Percentiles rank a stretch among this genome's conserved stretches.
Evolutionary conservation across 2,329 filamentous ascomycete species (phyloP).

Genomic region (Lasiodiplodia sp.): DNA sequence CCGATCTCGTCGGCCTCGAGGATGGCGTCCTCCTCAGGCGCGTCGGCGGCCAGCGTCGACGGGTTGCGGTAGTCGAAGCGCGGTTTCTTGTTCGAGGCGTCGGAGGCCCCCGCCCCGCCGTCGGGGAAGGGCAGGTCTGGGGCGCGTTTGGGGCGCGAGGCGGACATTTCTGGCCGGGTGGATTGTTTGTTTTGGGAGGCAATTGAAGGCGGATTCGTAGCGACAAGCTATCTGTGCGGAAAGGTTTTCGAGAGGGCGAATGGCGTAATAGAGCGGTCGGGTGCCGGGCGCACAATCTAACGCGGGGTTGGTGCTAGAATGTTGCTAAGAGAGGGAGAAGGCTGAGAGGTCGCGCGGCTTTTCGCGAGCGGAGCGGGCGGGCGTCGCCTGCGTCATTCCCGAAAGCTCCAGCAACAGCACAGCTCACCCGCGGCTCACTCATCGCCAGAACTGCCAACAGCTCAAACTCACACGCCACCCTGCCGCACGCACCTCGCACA

Average conservation of each 20-base stretch:
- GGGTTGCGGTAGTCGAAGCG: conserved; percentile 96
- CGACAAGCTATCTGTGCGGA: not conserved
- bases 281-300: not conserved
- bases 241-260: too few species aligned
- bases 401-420: conserved; percentile 26
- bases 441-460: not conserved
- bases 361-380: conserved; percentile 15
- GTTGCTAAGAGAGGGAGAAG: not conserved
- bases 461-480: not conserved
- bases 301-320: not conserved
- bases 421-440: not conserved
- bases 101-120: conserved; percentile 51
- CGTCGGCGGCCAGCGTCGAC: conserved; percentile 86
- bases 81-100: conserved; percentile 74
- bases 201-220: not conserved
- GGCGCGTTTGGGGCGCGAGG: conserved; percentile 74
- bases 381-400: conserved; percentile 22
- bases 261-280: not conserved
- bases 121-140: conserved; percentile 66
- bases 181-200: not conserved
- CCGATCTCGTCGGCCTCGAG: conserved; percentile 95
- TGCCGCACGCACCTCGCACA: not conserved
- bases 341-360: conserved; percentile 25
- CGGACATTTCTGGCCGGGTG: conserved; percentile 36
- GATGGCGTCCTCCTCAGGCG: conserved; percentile 74